Evolutionary conservation across 148 eudicot species (phyloP).

Genomic region (Camellia japonica): DNA sequence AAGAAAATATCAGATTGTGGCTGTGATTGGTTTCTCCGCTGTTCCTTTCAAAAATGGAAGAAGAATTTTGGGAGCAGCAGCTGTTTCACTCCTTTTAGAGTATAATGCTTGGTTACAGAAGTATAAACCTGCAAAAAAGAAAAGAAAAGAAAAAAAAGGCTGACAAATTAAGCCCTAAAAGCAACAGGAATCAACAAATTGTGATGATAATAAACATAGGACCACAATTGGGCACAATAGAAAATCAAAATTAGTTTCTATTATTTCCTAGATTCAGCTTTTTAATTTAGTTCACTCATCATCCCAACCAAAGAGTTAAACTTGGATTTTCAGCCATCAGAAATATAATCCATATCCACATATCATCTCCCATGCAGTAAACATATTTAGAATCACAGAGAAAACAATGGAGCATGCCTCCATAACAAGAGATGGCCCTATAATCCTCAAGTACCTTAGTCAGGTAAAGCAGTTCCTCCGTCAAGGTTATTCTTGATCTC

Average conservation of each 20-base stretch:
- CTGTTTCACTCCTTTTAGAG: no score
- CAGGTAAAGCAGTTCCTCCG: slow-evolving; percentile 97
- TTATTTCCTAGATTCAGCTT: not conserved
- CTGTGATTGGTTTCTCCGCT: no score
- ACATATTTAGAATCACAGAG: not conserved
- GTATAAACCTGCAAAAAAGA: no score
- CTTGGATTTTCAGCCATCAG: not conserved
- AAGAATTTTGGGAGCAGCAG: no score
- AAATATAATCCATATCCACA: no score
- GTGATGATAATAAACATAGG: not conserved
- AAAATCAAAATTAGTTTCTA: not conserved
- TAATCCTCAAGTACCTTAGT: slow-evolving; percentile 41
- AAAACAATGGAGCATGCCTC: not conserved
- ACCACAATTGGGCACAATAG: not conserved
- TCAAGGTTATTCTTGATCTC: slow-evolving; percentile 98
- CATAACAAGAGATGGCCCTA: not conserved
- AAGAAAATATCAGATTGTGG: no score
- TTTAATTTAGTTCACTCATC: not conserved
- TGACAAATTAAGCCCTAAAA: no score
- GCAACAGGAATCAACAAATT: no score
- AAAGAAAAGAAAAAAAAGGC: no score
- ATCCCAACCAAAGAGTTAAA: not conserved
- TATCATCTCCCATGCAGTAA: not conserved
- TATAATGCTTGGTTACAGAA: no score
- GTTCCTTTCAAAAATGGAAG: no score